phyloP scores from a whole-genome alignment of 164 flowering plant genomes.

The Chimonanthus praecox region DNA sequence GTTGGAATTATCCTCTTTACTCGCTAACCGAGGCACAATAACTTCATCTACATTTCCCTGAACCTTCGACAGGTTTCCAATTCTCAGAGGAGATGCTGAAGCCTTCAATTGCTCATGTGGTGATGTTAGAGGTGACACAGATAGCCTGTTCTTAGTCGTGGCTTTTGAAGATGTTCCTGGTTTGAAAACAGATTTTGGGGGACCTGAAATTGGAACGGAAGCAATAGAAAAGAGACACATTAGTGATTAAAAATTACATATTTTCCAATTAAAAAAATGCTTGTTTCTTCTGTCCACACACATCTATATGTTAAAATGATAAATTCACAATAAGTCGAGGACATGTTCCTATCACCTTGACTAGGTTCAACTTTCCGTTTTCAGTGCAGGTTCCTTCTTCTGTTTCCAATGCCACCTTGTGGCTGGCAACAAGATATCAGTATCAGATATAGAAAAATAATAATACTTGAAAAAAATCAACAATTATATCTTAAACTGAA shows the following conservation, averaged over 20 bases:
- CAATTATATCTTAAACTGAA: background rate
- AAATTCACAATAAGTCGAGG: no score
- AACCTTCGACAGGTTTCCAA: slow-evolving; percentile 33
- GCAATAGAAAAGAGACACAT: slow-evolving; percentile 3
- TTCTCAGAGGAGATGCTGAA: slow-evolving; percentile 50
- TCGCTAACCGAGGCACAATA: slow-evolving; percentile 17
- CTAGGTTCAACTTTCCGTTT: slow-evolving; percentile 63
- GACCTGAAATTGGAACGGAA: slow-evolving; percentile 34
- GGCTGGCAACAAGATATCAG: slow-evolving; percentile 31
- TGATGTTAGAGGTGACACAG: slow-evolving; percentile 72
- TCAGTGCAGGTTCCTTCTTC: slow-evolving; percentile 67
- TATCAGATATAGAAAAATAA: slow-evolving; percentile 3
- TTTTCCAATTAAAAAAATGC: background rate
- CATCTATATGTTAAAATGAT: no score
- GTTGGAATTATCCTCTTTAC: slow-evolving; percentile 34
- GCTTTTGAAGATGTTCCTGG: slow-evolving; percentile 37
- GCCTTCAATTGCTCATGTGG: slow-evolving; percentile 47
- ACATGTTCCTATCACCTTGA: slow-evolving; percentile 43
- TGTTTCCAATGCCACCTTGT: slow-evolving; percentile 54
- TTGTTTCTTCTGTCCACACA: no score
- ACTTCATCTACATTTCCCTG: slow-evolving; percentile 29
- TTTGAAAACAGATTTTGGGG: slow-evolving; percentile 47
- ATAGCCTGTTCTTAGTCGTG: slow-evolving; percentile 38
- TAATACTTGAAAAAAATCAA: slow-evolving; percentile 3
- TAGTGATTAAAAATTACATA: slow-evolving; percentile 4